These are phyloP conservation scores for Hymenoscyphus infarciens DNA, from an alignment of 2,329 filamentous ascomycete species.

Conservation along the genomic window DNA sequence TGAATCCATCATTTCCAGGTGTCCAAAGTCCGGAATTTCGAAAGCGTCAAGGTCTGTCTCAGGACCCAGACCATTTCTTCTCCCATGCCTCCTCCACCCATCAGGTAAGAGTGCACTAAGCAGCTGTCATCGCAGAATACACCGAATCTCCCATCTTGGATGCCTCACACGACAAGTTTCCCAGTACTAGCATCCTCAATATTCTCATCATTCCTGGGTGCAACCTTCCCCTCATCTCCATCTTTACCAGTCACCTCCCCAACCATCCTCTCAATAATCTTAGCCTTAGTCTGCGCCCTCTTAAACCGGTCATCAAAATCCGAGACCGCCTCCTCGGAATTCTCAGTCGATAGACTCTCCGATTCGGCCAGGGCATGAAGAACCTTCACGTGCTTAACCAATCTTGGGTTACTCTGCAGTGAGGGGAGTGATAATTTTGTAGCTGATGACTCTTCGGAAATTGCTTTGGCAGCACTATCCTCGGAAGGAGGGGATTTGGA, in stretches of 20 bases:
- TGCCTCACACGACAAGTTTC: constrained; percentile 20
- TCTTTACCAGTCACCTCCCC: constrained; percentile 39
- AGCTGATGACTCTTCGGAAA: not conserved
- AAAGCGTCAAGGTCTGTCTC: no score
- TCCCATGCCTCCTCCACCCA: not conserved
- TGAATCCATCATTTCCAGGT: no score
- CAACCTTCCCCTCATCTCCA: constrained; percentile 11
- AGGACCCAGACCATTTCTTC: not conserved
- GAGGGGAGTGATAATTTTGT: constrained; percentile 38
- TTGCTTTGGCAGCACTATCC: not conserved
- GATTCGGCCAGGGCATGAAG: constrained; percentile 77
- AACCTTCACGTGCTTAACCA: constrained; percentile 72
- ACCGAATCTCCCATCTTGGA: not conserved
- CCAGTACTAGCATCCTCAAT: constrained; percentile 47
- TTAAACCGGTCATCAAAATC: constrained; percentile 90
- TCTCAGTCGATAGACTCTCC: constrained; percentile 71
- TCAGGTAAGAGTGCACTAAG: not conserved
- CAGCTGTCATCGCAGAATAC: not conserved
- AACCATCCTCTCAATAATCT: constrained; percentile 73
- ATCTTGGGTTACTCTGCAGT: constrained; percentile 55
- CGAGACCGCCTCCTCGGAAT: constrained; percentile 83
- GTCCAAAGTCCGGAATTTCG: no score
- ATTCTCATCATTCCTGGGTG: constrained; percentile 37
- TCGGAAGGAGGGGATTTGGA: not conserved
- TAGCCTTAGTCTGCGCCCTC: constrained; percentile 76